Evolutionary conservation across 1,284 basidiomycete genomes (phyloP).

Genomic region (Kalmanozyma brasiliensis): DNA sequence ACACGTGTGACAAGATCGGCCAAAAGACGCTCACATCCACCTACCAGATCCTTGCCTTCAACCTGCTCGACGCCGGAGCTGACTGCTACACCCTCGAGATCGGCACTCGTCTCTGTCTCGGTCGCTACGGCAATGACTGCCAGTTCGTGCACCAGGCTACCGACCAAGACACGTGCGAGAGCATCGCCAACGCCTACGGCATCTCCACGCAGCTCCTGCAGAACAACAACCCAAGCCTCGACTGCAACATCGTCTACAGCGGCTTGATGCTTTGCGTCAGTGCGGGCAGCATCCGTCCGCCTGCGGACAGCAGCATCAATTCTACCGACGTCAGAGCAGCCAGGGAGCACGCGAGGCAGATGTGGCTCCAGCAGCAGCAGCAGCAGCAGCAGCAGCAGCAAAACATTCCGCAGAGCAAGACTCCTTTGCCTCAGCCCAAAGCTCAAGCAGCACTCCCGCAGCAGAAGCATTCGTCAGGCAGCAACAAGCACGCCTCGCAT

Average conservation of each 20-base stretch:
- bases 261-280: conserved; percentile 59
- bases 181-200: conserved; percentile 51
- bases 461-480: not conserved
- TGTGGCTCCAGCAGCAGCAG: conserved; percentile 17
- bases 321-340: conserved; percentile 33
- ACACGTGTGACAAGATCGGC: conserved; percentile 78
- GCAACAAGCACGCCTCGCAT: conserved; percentile 4
- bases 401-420: not conserved
- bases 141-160: conserved; percentile 57
- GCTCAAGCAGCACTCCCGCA: not conserved
- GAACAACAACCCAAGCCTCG: conserved; percentile 57
- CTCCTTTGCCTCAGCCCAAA: not conserved
- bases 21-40: conserved; percentile 76
- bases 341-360: conserved; percentile 31
- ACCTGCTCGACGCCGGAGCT: conserved; percentile 71
- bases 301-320: conserved; percentile 42
- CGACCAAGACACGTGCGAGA: conserved; percentile 48
- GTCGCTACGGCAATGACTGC: conserved; percentile 61
- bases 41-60: conserved; percentile 78
- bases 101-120: conserved; percentile 70
- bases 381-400: conserved; percentile 3
- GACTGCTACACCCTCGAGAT: conserved; percentile 74
- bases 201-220: conserved; percentile 44
- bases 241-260: conserved; percentile 56
- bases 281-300: conserved; percentile 52